phyloP scores from a whole-genome alignment of 176 grass and related monocot genomes.

The Eleusine coracana region DNA sequence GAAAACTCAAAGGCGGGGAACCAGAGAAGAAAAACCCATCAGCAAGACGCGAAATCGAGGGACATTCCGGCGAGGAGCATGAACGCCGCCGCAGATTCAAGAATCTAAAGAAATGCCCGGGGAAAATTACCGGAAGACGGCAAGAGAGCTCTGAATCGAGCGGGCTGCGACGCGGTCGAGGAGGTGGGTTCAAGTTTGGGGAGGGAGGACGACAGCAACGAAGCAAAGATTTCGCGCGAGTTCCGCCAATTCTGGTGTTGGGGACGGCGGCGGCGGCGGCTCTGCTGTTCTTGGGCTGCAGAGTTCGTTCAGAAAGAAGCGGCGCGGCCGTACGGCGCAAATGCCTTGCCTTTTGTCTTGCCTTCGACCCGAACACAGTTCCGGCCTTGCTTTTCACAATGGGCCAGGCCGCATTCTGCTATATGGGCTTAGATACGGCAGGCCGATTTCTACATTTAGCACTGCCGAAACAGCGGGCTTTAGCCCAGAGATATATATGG shows the following conservation, averaged over 20 bases:
- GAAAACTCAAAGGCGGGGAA: not conserved
- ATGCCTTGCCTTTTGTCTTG: not conserved
- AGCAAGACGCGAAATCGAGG: not conserved
- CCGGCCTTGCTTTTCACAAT: not conserved
- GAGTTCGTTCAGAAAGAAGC: not conserved
- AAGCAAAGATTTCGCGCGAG: not conserved
- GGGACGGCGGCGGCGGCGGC: not conserved
- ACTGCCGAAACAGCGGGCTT: not conserved
- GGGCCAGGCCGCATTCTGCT: not conserved
- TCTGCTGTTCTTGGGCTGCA: constrained; percentile 7
- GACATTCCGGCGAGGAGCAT: not conserved
- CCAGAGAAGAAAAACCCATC: not conserved
- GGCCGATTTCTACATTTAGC: not conserved
- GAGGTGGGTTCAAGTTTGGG: not conserved
- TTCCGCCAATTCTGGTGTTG: not conserved
- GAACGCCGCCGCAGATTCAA: constrained; percentile 17
- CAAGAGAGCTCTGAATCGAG: not conserved
- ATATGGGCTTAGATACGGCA: not conserved
- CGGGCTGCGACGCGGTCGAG: not conserved
- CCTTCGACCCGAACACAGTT: not conserved
- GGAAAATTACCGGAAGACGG: constrained; percentile 12
- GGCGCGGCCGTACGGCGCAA: not conserved
- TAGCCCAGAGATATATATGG: not conserved
- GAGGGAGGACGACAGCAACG: not conserved
- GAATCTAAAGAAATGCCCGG: not conserved